These are phyloP conservation scores for Pelargonium cotyledonis DNA, from an alignment of 441 rosid species.

Conservation along the genomic window DNA sequence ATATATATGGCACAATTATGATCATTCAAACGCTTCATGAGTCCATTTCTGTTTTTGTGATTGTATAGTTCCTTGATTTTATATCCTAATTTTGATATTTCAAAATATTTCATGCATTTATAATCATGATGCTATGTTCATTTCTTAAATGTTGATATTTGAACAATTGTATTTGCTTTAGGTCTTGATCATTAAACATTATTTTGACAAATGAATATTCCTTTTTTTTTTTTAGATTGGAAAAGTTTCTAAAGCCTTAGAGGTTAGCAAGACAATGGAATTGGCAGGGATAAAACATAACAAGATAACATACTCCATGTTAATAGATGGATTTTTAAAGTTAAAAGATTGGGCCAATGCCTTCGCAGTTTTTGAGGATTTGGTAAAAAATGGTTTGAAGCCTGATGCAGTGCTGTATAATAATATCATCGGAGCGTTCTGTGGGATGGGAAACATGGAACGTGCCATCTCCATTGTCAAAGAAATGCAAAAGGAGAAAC, in stretches of 20 bases:
- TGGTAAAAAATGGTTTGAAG: conserved; percentile 61
- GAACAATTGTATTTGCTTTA: background rate
- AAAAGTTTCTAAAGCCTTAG: conserved; percentile 77
- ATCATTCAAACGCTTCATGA: too few relatives aligned
- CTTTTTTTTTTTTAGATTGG: conserved; percentile 44
- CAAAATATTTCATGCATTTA: too few relatives aligned
- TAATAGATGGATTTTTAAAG: conserved; percentile 81
- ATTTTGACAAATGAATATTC: conserved; percentile 2
- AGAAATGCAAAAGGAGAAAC: conserved; percentile 82
- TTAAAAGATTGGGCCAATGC: conserved; percentile 96
- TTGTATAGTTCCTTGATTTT: too few relatives aligned
- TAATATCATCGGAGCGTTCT: conserved; percentile 74
- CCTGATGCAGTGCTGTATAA: conserved; percentile 87
- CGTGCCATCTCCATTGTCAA: conserved; percentile 77
- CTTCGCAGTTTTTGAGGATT: conserved; percentile 81
- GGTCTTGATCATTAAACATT: conserved; percentile 8
- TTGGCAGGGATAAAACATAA: conserved; percentile 72
- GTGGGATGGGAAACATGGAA: conserved; percentile 97
- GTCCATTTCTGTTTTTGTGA: too few relatives aligned
- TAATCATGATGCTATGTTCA: too few relatives aligned
- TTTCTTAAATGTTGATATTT: too few relatives aligned
- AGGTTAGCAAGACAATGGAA: conserved; percentile 72
- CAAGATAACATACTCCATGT: conserved; percentile 89
- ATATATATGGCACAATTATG: too few relatives aligned
- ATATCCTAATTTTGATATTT: too few relatives aligned